Conservation (phyloP, 306 rosid species). For the Gynostemma pentaphyllum region DNA sequence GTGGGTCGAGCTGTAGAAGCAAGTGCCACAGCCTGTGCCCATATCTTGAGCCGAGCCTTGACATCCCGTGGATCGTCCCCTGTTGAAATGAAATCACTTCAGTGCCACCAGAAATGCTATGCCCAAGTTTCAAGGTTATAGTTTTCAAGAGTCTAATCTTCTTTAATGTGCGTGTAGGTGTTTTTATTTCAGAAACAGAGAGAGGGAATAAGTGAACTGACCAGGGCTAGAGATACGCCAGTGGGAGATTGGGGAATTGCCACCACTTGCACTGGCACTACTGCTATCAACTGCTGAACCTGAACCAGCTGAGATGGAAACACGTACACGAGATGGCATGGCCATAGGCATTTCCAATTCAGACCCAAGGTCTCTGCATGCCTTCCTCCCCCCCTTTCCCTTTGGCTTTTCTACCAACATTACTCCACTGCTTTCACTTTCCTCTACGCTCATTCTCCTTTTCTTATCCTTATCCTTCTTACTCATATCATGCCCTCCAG, state of each 20-base stretch:
- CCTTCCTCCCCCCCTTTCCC: conserved; percentile 73
- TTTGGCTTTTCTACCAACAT: conserved; percentile 57
- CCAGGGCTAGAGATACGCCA: conserved; percentile 81
- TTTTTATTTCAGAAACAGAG: not conserved
- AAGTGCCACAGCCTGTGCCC: conserved; percentile 92
- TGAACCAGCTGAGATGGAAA: conserved; percentile 25
- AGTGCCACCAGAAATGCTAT: not conserved
- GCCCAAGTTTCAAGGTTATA: not conserved
- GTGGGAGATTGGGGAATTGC: conserved; percentile 57
- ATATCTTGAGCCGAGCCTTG: conserved; percentile 82
- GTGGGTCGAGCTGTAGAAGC: conserved; percentile 45
- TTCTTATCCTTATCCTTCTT: conserved; percentile 8
- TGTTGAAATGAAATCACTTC: conserved; percentile 1
- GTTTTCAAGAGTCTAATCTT: no score
- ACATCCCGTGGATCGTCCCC: conserved; percentile 81
- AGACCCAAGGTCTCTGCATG: conserved; percentile 83
- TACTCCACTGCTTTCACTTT: conserved; percentile 22
- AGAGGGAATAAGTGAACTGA: conserved; percentile 4
- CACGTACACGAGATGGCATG: conserved; percentile 26
- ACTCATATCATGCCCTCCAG: no score
- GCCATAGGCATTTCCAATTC: conserved; percentile 48
- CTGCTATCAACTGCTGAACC: conserved; percentile 37
- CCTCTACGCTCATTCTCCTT: conserved; percentile 13
- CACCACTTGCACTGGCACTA: no score
- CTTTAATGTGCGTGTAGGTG: not conserved